phyloP scores from a whole-genome alignment of 2,329 filamentous ascomycete genomes.

The Hyphodiscus sp. region DNA sequence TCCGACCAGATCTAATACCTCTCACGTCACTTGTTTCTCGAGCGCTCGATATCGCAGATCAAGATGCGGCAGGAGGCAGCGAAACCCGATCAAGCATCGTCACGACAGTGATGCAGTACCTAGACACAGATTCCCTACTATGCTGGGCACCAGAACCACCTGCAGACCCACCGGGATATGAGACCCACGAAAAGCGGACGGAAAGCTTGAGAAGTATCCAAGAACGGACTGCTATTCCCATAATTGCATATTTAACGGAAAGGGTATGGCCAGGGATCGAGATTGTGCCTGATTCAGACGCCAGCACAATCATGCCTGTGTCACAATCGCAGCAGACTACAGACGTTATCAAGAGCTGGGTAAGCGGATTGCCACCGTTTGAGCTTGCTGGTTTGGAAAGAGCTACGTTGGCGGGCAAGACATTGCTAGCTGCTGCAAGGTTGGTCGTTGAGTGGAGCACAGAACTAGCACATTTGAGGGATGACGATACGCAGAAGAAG shows the following conservation, averaged over 20 bases:
- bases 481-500: slow-evolving; percentile 26
- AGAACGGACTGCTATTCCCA: slow-evolving; percentile 58
- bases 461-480: slow-evolving; percentile 50
- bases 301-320: slow-evolving; percentile 68
- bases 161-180: slow-evolving; percentile 40
- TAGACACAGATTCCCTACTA: slow-evolving; percentile 85
- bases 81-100: slow-evolving; percentile 58
- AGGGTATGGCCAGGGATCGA: slow-evolving; percentile 79
- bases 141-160: slow-evolving; percentile 69
- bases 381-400: slow-evolving; percentile 85
- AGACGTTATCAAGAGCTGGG: slow-evolving; percentile 72
- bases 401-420: slow-evolving; percentile 79
- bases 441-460: slow-evolving; percentile 85
- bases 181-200: slow-evolving; percentile 38
- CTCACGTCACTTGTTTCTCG: slow-evolving; percentile 80
- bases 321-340: slow-evolving; percentile 68
- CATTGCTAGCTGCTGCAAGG: slow-evolving; percentile 68
- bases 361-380: slow-evolving; percentile 63
- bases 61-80: slow-evolving; percentile 46
- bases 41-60: slow-evolving; percentile 70
- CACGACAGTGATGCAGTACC: slow-evolving; percentile 69
- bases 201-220: slow-evolving; percentile 68
- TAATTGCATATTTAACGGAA: slow-evolving; percentile 64
- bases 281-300: slow-evolving; percentile 75
- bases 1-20: slow-evolving; percentile 82